Percentiles rank a stretch among this genome's conserved stretches.
These are phyloP conservation scores for Eimeria maxima DNA, from an alignment of 169 alveolate genomes.

Conservation along the genomic window DNA sequence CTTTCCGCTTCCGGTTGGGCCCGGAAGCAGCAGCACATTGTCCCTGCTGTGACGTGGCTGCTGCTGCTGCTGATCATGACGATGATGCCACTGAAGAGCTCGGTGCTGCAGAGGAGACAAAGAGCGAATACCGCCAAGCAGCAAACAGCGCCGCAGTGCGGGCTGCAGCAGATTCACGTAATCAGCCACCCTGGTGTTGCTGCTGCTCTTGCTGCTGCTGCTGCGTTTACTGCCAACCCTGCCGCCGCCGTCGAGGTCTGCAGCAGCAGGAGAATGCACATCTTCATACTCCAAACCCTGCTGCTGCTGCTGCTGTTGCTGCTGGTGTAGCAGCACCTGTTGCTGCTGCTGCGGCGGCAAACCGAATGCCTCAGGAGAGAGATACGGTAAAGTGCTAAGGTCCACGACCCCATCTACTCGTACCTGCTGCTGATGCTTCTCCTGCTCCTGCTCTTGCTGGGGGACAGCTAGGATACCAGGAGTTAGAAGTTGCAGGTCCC, in stretches of 20 bases:
- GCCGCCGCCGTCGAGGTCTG: background rate
- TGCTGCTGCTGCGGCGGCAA: background rate
- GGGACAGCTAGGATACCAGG: background rate
- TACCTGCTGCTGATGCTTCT: background rate
- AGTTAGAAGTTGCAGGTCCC: background rate
- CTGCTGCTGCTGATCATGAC: background rate
- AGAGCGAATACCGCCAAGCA: background rate
- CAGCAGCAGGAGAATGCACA: background rate
- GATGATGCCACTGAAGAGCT: background rate
- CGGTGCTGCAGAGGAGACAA: conserved; percentile 9
- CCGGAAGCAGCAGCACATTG: conserved; percentile 81
- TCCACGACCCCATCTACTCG: conserved; percentile 28
- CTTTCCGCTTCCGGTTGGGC: conserved; percentile 97
- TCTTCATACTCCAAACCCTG: background rate
- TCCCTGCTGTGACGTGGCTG: background rate
- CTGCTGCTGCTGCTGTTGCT: background rate
- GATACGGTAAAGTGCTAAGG: background rate
- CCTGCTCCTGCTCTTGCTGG: conserved; percentile 32
- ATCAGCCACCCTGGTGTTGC: background rate
- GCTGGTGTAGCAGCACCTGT: conserved; percentile 13
- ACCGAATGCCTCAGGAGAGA: background rate
- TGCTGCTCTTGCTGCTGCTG: background rate
- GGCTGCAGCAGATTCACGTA: conserved; percentile 4
- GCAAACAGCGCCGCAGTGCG: background rate
- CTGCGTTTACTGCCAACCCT: background rate